Percentiles rank a stretch among this genome's conserved stretches.
Conservation (phyloP, 352 stramenopile genomes). For the Globisporangium rhizosaccharum region DNA sequence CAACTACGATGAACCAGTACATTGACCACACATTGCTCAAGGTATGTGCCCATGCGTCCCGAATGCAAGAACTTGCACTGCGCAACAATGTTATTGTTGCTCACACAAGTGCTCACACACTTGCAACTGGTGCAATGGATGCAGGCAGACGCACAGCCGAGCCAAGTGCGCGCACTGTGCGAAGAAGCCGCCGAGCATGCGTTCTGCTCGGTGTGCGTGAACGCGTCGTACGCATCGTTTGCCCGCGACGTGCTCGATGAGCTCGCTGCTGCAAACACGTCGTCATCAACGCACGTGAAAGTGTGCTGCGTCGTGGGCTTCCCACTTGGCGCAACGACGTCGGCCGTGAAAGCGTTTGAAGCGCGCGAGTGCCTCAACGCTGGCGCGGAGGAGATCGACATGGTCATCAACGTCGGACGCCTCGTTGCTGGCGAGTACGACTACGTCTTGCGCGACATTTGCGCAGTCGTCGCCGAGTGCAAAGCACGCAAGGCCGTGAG, state of each 20-base stretch:
- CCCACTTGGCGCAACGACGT: slow-evolving; percentile 54
- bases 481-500: slow-evolving; percentile 45
- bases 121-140: slow-evolving; percentile 3
- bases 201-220: slow-evolving; percentile 83
- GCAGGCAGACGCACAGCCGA: slow-evolving; percentile 56
- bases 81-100: slow-evolving; percentile 1
- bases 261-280: slow-evolving; percentile 40
- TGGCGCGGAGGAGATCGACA: slow-evolving; percentile 84
- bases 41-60: slow-evolving; percentile 15
- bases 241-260: slow-evolving; percentile 59
- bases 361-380: slow-evolving; percentile 53
- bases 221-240: slow-evolving; percentile 59
- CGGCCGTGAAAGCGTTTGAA: slow-evolving; percentile 70
- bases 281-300: slow-evolving; percentile 18
- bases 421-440: slow-evolving; percentile 60
- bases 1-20: slow-evolving; percentile 39
- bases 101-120: neutral
- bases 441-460: slow-evolving; percentile 73
- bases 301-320: slow-evolving; percentile 84
- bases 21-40: slow-evolving; percentile 86
- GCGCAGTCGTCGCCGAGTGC: slow-evolving; percentile 60
- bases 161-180: slow-evolving; percentile 63
- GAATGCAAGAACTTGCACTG: neutral
- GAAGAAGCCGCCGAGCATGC: slow-evolving; percentile 56
- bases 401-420: slow-evolving; percentile 79